Evolutionary conservation across 225 moss, liverwort and hornwort species (phyloP), one percentile per base, ranked within the genome.

Genomic region (Pseudoscleropodium purum): DNA sequence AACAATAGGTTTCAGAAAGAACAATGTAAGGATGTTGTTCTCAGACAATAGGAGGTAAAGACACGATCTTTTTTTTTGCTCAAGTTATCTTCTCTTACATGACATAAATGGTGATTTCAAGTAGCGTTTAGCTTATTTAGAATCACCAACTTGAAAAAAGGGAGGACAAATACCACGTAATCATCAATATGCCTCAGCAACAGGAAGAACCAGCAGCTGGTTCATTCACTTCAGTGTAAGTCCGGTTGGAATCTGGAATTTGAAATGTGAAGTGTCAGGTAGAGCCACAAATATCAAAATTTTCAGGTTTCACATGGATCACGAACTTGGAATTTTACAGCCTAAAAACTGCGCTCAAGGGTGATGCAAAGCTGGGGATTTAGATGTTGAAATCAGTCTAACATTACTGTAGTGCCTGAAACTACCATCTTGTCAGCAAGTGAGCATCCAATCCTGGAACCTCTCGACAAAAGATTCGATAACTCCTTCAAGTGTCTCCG

Each of bases 391-490:
- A 79, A 79, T 14, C 17, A n/a, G 49, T 30, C n/a, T 12, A 51
- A 31, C 56, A 18, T 72, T 49, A 37, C 54, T 84, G 57, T 70
- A 72, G 49, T 66, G 37, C 17, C 56, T 78, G 23, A 72, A 86
- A 56, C 75, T 24, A 78, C 30, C 23, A 43, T 80, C 80, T 79
- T 66, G 29, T 49, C 66, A 62, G 36, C 56, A 74, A 74, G 77
- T 82, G 49, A 49, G 73, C 85, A 79, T 88, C 88, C 91, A 91
- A 37, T 89, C 88, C 6, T 84, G 86, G 81, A 90, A 93, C 81
- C 93, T 83, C 54, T 85, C 86, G 24, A 93, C 84, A 88, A 88
- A 93, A 52, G 93, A 93, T 84, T 90, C 90, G 34, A 91, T 93
- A 54, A 93, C 10, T 75, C 91, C 93, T 66, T 93, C 93, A 39